A percentile compares a stretch with the other conserved stretches of the same genome.
phyloP scores from a whole-genome alignment of 2,329 filamentous ascomycete species.

The Plectosphaerella cucumerina region DNA sequence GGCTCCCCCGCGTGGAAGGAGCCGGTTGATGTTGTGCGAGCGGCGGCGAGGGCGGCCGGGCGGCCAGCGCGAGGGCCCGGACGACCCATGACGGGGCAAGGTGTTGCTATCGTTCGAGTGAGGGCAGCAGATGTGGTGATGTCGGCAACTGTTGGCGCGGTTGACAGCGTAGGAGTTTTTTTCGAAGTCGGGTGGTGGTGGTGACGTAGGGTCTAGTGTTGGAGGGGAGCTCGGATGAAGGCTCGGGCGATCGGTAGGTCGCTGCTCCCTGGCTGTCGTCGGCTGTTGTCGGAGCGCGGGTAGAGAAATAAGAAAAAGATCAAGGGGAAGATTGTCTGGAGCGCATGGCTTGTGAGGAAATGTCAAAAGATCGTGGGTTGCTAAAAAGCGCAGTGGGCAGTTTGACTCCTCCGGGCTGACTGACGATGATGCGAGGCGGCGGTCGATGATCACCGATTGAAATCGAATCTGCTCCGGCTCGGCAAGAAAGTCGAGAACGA shows the following conservation, averaged over 20 bases:
- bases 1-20: slow-evolving; percentile 51
- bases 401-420: too few relatives aligned
- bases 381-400: background rate
- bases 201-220: background rate
- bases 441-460: too few relatives aligned
- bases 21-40: slow-evolving; percentile 29
- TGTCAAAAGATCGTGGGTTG: background rate
- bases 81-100: slow-evolving; percentile 1
- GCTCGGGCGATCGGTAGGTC: background rate
- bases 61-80: background rate
- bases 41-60: slow-evolving; percentile 4
- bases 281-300: background rate
- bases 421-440: background rate
- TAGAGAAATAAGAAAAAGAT: too few relatives aligned
- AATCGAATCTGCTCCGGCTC: background rate
- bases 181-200: background rate
- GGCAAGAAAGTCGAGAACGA: background rate
- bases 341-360: background rate
- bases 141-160: background rate
- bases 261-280: background rate
- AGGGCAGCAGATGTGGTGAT: background rate
- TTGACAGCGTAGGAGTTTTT: background rate
- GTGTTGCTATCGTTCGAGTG: background rate
- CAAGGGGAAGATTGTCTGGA: background rate
- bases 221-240: background rate